Conservation (phyloP, 192 early-diverging fungal species). For the Coemansia sp. region DNA sequence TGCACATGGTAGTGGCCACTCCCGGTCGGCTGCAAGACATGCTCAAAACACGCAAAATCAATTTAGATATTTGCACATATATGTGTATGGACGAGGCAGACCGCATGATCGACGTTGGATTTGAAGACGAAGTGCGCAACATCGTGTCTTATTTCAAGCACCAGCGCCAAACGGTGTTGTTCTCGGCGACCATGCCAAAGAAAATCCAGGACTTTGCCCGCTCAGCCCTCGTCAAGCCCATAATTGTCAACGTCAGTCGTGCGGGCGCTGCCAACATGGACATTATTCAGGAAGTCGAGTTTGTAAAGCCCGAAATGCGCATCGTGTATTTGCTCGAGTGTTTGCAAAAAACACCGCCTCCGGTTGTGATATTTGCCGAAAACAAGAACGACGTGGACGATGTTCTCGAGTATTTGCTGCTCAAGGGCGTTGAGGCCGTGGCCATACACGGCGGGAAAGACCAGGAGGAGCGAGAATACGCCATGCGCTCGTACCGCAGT, state of each 20-base stretch:
- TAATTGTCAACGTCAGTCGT: conserved; percentile 96
- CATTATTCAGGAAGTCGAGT: conserved; percentile 97
- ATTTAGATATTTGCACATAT: conserved; percentile 82
- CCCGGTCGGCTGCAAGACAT: conserved; percentile 94
- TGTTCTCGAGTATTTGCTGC: conserved; percentile 92
- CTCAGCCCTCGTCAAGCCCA: conserved; percentile 81
- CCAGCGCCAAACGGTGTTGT: conserved; percentile 96
- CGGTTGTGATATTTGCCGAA: conserved; percentile 95
- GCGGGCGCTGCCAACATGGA: conserved; percentile 96
- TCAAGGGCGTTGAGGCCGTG: conserved; percentile 93
- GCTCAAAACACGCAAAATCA: conserved; percentile 83
- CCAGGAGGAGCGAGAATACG: conserved; percentile 97
- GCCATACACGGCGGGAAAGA: conserved; percentile 96
- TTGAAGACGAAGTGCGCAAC: conserved; percentile 94
- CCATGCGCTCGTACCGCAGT: conserved; percentile 85
- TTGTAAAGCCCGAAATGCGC: conserved; percentile 94
- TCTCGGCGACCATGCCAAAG: conserved; percentile 96
- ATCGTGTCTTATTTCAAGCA: conserved; percentile 94
- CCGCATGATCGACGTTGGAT: conserved; percentile 98
- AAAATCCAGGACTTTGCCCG: conserved; percentile 97
- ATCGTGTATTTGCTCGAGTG: conserved; percentile 94
- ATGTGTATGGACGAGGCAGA: conserved; percentile 98
- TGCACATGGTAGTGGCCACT: conserved; percentile 95
- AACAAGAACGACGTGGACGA: conserved; percentile 99
- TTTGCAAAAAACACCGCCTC: conserved; percentile 95